These are phyloP conservation scores for Neofusicoccum laricinum DNA, from an alignment of 2,329 filamentous ascomycete species.

Conservation along the genomic window DNA sequence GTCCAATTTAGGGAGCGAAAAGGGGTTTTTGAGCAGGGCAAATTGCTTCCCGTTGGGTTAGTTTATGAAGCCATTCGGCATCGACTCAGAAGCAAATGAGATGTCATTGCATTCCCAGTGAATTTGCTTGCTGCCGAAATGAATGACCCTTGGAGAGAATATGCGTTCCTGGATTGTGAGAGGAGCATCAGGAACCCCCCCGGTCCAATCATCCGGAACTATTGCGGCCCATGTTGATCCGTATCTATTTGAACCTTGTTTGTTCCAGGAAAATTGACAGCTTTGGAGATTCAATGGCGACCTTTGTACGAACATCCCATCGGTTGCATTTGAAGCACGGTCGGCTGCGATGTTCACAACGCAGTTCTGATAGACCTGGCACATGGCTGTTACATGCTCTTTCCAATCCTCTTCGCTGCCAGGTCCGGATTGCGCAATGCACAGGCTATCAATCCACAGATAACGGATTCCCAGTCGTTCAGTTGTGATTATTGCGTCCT, in stretches of 20 bases:
- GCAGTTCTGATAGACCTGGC: not conserved
- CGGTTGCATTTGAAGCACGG: not conserved
- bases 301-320: not conserved
- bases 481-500: not conserved
- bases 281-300: not conserved
- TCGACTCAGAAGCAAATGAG: not conserved
- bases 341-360: constrained; percentile 6
- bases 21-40: no score
- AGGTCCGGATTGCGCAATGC: constrained; percentile 17
- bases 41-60: no score
- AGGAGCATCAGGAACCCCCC: not conserved
- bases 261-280: not conserved
- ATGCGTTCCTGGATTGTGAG: constrained; percentile 11
- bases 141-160: constrained; percentile 5
- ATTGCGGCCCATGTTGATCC: not conserved
- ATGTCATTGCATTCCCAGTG: constrained; percentile 4
- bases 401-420: constrained; percentile 10
- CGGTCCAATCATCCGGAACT: not conserved
- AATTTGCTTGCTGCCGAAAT: not conserved
- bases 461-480: constrained; percentile 1
- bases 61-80: not conserved
- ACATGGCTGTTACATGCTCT: constrained; percentile 9
- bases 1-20: no score
- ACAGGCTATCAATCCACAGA: constrained; percentile 19
- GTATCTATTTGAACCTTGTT: no score